phyloP scores from a whole-genome alignment of 768 basidiomycete genomes.

The Psilocybe subaeruginosa region DNA sequence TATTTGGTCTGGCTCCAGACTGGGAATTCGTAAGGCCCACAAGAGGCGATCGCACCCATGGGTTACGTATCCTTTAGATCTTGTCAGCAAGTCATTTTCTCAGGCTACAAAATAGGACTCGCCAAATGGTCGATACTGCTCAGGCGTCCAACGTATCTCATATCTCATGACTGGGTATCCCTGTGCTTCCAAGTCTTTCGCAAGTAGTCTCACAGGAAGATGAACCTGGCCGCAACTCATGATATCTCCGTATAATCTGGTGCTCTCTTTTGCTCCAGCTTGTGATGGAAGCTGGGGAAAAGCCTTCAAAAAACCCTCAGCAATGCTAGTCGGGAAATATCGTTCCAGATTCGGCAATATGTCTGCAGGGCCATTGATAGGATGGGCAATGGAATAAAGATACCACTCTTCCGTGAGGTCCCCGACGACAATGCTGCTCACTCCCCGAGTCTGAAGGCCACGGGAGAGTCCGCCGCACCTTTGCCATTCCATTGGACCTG shows the following conservation, averaged over 20 bases:
- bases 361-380: constrained; percentile 51
- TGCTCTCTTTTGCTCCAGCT: constrained; percentile 44
- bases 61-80: constrained; percentile 61
- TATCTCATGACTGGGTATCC: constrained; percentile 73
- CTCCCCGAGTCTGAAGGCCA: constrained; percentile 56
- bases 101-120: constrained; percentile 12
- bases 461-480: constrained; percentile 59
- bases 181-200: constrained; percentile 55
- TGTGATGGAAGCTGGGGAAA: constrained; percentile 45
- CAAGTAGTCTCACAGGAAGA: constrained; percentile 64
- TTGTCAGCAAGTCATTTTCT: background rate
- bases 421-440: constrained; percentile 65
- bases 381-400: constrained; percentile 73
- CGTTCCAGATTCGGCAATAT: constrained; percentile 59
- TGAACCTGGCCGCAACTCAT: constrained; percentile 67
- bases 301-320: constrained; percentile 43
- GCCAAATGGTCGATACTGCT: constrained; percentile 57
- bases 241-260: constrained; percentile 59
- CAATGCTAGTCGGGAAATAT: constrained; percentile 58
- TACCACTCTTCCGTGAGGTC: constrained; percentile 80
- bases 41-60: constrained; percentile 67
- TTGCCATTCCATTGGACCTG: constrained; percentile 72
- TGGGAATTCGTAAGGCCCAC: constrained; percentile 61
- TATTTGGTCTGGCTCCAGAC: constrained; percentile 48
- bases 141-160: constrained; percentile 70